Evolutionary conservation across 768 basidiomycete species (phyloP).

Genomic region (Galerina sulciceps): DNA sequence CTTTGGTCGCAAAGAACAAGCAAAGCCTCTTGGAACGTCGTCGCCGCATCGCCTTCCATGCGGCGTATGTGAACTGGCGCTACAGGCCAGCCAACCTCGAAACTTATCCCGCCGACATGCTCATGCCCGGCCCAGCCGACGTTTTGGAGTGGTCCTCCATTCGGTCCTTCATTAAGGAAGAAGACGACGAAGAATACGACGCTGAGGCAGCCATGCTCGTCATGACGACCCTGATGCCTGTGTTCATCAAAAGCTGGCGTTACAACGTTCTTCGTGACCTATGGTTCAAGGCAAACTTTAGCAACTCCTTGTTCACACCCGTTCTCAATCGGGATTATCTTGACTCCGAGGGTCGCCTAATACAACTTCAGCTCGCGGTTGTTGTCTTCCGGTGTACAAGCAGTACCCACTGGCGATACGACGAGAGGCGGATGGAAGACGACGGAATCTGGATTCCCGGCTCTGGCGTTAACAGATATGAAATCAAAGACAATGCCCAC

Average conservation of each 20-base stretch:
- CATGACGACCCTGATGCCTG: not conserved
- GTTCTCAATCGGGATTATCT: no score
- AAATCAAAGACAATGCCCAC: constrained; percentile 5
- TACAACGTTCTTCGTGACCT: no score
- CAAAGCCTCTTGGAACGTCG: constrained; percentile 19
- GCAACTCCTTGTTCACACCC: no score
- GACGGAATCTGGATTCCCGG: constrained; percentile 9
- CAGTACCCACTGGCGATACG: constrained; percentile 2
- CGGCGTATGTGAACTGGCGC: constrained; percentile 27
- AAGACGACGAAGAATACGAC: not conserved
- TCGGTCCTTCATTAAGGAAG: not conserved
- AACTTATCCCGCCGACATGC: constrained; percentile 11
- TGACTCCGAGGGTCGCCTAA: no score
- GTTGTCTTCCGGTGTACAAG: constrained; percentile 33
- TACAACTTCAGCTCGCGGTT: constrained; percentile 21
- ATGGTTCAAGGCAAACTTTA: no score
- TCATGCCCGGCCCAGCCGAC: constrained; percentile 32
- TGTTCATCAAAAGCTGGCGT: not conserved
- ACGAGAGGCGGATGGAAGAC: constrained; percentile 7
- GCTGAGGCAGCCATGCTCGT: not conserved
- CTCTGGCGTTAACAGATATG: not conserved
- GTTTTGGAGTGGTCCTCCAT: constrained; percentile 17
- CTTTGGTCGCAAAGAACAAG: constrained; percentile 20
- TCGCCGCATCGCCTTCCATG: constrained; percentile 21
- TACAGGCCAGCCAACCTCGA: not conserved